A percentile compares a stretch with the other conserved stretches of the same genome.
Conservation (phyloP, 495 filamentous ascomycete genomes). For the Sordaria brevicollis region DNA sequence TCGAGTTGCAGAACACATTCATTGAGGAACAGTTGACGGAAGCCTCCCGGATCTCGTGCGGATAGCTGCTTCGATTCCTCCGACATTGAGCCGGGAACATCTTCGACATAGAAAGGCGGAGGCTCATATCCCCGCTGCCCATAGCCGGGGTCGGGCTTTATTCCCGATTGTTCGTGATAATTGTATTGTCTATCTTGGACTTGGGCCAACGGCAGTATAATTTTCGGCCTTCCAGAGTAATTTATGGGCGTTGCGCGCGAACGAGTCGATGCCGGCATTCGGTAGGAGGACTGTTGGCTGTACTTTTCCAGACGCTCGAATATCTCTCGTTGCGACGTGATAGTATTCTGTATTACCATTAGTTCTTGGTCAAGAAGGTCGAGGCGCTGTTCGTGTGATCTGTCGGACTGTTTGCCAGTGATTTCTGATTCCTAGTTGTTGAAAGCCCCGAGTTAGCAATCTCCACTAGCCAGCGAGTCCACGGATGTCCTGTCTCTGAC, state of each 20-base stretch:
- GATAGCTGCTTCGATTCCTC: slow-evolving; percentile 12
- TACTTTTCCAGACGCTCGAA: slow-evolving; percentile 9
- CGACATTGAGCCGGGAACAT: not conserved
- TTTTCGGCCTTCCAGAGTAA: not conserved
- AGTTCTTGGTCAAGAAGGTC: slow-evolving; percentile 28
- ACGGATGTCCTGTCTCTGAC: not conserved
- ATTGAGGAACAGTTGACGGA: slow-evolving; percentile 18
- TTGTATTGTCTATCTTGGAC: not conserved
- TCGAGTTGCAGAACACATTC: slow-evolving; percentile 12
- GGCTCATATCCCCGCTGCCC: not conserved
- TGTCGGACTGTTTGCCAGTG: slow-evolving; percentile 18
- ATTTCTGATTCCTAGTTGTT: slow-evolving; percentile 21
- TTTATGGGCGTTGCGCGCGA: not conserved
- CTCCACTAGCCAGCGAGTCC: not conserved
- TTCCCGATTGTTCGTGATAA: not conserved
- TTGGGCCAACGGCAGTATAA: too few relatives aligned
- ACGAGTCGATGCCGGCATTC: slow-evolving; percentile 8
- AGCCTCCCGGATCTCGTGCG: slow-evolving; percentile 16
- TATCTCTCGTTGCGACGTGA: slow-evolving; percentile 12
- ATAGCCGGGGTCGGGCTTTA: not conserved
- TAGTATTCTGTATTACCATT: slow-evolving; percentile 20
- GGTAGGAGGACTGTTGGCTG: slow-evolving; percentile 5
- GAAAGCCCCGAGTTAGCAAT: not conserved
- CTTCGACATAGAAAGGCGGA: not conserved
- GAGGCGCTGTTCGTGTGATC: slow-evolving; percentile 27